phyloP scores from a whole-genome alignment of 805 yeast genomes.

The Lachancea nothofagi region DNA sequence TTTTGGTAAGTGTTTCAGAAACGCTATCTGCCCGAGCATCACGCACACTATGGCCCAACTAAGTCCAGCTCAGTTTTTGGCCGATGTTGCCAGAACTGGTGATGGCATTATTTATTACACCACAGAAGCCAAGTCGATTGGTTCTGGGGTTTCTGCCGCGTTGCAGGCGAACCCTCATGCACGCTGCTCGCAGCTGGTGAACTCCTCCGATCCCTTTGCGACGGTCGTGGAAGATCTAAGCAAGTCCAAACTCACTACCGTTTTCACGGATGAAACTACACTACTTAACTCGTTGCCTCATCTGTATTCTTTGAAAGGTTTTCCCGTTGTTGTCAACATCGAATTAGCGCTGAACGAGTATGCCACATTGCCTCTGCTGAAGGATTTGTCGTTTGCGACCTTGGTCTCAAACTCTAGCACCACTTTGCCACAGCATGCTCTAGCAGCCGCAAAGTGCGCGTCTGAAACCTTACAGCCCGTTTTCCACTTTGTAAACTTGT shows the following conservation, averaged over 20 bases:
- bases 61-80: conserved; percentile 5
- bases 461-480: conserved; percentile 48
- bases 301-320: conserved; percentile 38
- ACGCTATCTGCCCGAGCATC: background rate
- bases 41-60: conserved; percentile 1
- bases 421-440: conserved; percentile 50
- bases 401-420: conserved; percentile 58
- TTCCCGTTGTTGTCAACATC: conserved; percentile 55
- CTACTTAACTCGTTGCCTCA: conserved; percentile 58
- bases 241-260: conserved; percentile 34
- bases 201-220: conserved; percentile 31
- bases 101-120: conserved; percentile 19
- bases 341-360: conserved; percentile 57
- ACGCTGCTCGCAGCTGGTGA: conserved; percentile 17
- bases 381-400: conserved; percentile 60
- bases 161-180: conserved; percentile 13
- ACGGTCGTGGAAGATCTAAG: conserved; percentile 16
- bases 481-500: conserved; percentile 56
- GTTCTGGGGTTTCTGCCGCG: conserved; percentile 12
- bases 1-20: background rate
- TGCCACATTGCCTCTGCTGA: conserved; percentile 61
- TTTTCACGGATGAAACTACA: conserved; percentile 48
- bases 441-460: conserved; percentile 56
- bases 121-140: conserved; percentile 16
- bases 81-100: conserved; percentile 2